These are phyloP conservation scores for Penicillium fuscoglaucum DNA, from an alignment of 2,329 filamentous ascomycete species.

Conservation along the genomic window DNA sequence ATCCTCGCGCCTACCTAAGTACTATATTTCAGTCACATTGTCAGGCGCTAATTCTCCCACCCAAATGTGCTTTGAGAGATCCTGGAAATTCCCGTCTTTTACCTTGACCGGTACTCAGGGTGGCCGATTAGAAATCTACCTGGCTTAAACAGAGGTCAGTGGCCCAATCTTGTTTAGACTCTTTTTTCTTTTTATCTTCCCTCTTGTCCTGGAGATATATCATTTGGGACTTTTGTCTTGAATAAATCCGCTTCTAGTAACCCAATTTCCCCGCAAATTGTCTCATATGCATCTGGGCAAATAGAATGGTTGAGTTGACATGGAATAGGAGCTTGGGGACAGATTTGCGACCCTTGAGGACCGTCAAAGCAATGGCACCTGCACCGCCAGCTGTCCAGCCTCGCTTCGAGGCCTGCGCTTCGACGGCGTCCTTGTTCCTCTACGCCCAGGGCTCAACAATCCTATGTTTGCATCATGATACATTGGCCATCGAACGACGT, in stretches of 20 bases:
- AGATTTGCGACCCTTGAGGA: constrained; percentile 58
- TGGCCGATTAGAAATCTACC: constrained; percentile 20
- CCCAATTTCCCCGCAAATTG: neutral
- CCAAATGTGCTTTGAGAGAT: constrained; percentile 23
- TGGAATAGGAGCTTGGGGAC: constrained; percentile 62
- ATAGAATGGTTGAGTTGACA: constrained; percentile 58
- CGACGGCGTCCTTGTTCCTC: constrained; percentile 86
- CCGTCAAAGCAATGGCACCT: constrained; percentile 47
- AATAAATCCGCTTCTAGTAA: neutral
- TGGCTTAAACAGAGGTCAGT: constrained; percentile 23
- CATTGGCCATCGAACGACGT: constrained; percentile 79
- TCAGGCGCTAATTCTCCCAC: constrained; percentile 17
- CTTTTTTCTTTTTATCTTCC: constrained; percentile 4
- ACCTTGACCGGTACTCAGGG: constrained; percentile 21
- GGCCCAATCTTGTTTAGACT: constrained; percentile 7
- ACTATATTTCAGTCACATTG: constrained; percentile 6
- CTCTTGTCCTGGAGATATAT: constrained; percentile 4
- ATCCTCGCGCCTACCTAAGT: constrained; percentile 15
- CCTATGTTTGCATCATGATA: constrained; percentile 89
- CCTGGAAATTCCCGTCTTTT: constrained; percentile 12
- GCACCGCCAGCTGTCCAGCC: constrained; percentile 36
- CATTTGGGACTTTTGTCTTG: constrained; percentile 2
- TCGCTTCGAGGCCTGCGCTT: constrained; percentile 81
- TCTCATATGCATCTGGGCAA: neutral
- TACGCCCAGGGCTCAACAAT: constrained; percentile 81